Percentiles rank a stretch among this genome's conserved stretches.
Evolutionary conservation across 305 asterid genomes (phyloP).

Genomic region (Fraxinus paxiana): DNA sequence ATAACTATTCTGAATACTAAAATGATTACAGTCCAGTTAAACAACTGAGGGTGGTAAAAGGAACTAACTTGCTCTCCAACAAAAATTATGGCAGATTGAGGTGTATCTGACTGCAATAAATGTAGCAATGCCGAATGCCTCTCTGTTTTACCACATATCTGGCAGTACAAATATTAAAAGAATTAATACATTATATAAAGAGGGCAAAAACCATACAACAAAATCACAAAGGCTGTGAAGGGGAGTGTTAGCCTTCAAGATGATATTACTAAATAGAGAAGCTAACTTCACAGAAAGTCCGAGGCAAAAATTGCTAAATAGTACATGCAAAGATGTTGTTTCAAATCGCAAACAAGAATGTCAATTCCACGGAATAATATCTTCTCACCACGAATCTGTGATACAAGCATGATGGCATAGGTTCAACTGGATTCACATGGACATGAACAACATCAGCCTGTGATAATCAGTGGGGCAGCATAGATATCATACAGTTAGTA

Average conservation of each 20-base stretch:
- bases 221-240: not conserved
- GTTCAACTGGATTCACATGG: slow-evolving; percentile 71
- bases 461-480: slow-evolving; percentile 30
- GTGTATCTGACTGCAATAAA: slow-evolving; percentile 59
- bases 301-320: not conserved
- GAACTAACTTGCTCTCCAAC: slow-evolving; percentile 80
- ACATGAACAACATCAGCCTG: slow-evolving; percentile 78
- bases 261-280: not conserved
- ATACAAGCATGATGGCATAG: slow-evolving; percentile 81
- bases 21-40: not conserved
- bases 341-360: not conserved
- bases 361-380: not conserved
- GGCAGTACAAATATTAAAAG: slow-evolving; percentile 20
- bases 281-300: not conserved
- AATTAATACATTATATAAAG: slow-evolving; percentile 4
- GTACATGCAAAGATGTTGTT: not conserved
- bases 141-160: slow-evolving; percentile 67
- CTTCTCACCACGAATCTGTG: slow-evolving; percentile 85
- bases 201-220: slow-evolving; percentile 12
- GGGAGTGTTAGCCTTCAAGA: not conserved
- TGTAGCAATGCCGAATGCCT: slow-evolving; percentile 56
- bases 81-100: slow-evolving; percentile 82
- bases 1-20: not conserved
- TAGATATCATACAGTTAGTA: slow-evolving; percentile 24
- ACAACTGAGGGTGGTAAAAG: slow-evolving; percentile 23